Conservation (phyloP, 1,139 yeast species). For the Sugiyamaella neomexicana region DNA sequence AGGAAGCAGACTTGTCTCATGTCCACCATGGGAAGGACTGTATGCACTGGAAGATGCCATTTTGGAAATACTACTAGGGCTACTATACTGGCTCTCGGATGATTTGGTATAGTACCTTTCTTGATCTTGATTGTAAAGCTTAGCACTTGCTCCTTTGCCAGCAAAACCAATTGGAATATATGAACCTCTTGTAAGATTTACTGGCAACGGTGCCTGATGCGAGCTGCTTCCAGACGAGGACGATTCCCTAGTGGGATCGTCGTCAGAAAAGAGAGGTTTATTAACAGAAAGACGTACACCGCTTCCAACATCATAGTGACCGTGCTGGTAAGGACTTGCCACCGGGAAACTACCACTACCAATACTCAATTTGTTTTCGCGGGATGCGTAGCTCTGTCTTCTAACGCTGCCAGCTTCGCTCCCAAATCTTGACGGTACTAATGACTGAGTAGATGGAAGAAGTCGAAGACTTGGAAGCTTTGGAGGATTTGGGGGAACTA, state of each 20-base stretch:
- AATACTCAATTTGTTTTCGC: constrained; percentile 1
- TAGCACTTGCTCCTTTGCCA: constrained; percentile 1
- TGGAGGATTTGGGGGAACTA: constrained; percentile 19
- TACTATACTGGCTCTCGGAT: constrained; percentile 8
- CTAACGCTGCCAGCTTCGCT: constrained; percentile 3
- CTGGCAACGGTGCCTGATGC: constrained; percentile 3
- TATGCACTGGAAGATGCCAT: constrained; percentile 7
- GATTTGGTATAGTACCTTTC: neutral
- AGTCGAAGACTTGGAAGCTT: constrained; percentile 24
- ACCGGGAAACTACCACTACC: neutral
- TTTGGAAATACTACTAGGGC: constrained; percentile 1
- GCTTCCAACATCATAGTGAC: neutral
- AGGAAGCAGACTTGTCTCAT: neutral
- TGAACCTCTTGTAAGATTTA: constrained; percentile 9
- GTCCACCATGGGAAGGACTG: constrained; percentile 3
- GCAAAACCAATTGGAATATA: constrained; percentile 13
- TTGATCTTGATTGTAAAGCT: neutral
- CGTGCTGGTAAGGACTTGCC: neutral
- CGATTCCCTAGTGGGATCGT: constrained; percentile 4
- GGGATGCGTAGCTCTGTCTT: neutral
- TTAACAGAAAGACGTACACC: constrained; percentile 1
- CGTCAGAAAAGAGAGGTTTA: constrained; percentile 1
- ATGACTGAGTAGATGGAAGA: constrained; percentile 20
- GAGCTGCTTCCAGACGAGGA: constrained; percentile 16
- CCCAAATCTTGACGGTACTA: constrained; percentile 15